Conservation (phyloP, 306 rosid species). For the Lathyrus oleraceus region DNA sequence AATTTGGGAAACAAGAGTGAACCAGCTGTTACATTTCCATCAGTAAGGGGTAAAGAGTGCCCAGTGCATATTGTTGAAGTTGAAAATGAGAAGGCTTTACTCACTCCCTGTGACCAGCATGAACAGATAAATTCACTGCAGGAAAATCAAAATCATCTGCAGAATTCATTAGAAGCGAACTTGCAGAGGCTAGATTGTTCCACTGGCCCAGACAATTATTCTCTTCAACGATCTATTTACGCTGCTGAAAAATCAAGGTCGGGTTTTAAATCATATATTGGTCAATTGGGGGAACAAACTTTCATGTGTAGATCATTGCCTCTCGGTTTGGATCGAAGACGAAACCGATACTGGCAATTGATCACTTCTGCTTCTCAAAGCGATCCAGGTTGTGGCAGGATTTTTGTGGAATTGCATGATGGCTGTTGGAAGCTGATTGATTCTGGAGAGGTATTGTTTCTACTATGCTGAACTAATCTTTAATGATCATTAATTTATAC, state of each 20-base stretch:
- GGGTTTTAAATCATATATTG: conserved; percentile 59
- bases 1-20: conserved; percentile 45
- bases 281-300: conserved; percentile 69
- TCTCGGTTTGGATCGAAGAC: conserved; percentile 81
- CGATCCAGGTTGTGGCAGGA: conserved; percentile 86
- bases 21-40: conserved; percentile 35
- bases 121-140: conserved; percentile 39
- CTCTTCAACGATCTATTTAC: conserved; percentile 49
- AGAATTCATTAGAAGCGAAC: conserved; percentile 46
- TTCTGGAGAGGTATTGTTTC: conserved; percentile 65
- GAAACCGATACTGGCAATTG: conserved; percentile 77
- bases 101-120: conserved; percentile 35
- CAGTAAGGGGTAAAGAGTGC: conserved; percentile 43
- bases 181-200: conserved; percentile 49
- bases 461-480: conserved; percentile 22
- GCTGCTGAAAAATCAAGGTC: conserved; percentile 59
- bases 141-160: conserved; percentile 38
- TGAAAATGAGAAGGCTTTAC: conserved; percentile 38
- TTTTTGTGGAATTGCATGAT: conserved; percentile 67
- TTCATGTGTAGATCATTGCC: conserved; percentile 68
- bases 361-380: conserved; percentile 58
- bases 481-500: conserved; percentile 5
- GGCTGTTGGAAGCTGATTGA: conserved; percentile 78
- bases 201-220: conserved; percentile 46
- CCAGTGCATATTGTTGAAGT: conserved; percentile 38